Evolutionary conservation across 2,329 filamentous ascomycete genomes (phyloP).

Genomic region (Aspergillus texensis): DNA sequence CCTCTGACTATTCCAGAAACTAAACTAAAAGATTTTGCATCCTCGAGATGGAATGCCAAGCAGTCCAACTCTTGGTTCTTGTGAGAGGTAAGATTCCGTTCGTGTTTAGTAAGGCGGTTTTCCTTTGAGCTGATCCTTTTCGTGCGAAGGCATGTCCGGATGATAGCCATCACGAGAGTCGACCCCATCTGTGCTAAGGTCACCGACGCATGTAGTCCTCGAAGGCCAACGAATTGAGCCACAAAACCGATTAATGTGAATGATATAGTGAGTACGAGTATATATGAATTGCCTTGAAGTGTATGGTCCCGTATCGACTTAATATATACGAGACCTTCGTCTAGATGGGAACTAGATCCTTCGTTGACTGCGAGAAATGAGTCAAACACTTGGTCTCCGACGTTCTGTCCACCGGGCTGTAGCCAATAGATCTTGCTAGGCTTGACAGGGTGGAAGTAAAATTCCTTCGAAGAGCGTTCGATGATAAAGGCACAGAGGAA

Average conservation of each 20-base stretch:
- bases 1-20: slow-evolving; percentile 7
- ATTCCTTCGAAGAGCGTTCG: slow-evolving; percentile 34
- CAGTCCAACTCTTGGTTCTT: slow-evolving; percentile 38
- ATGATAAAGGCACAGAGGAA: slow-evolving; percentile 39
- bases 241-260: slow-evolving; percentile 39
- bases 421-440: slow-evolving; percentile 41
- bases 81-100: slow-evolving; percentile 23
- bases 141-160: slow-evolving; percentile 38
- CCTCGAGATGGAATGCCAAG: slow-evolving; percentile 32
- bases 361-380: slow-evolving; percentile 38
- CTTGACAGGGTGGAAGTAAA: slow-evolving; percentile 25
- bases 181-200: slow-evolving; percentile 39
- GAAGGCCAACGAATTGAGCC: slow-evolving; percentile 42
- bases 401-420: slow-evolving; percentile 40
- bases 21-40: slow-evolving; percentile 27
- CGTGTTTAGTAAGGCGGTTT: slow-evolving; percentile 26
- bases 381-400: slow-evolving; percentile 44
- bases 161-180: slow-evolving; percentile 40
- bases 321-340: slow-evolving; percentile 25
- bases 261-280: slow-evolving; percentile 26
- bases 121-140: slow-evolving; percentile 33
- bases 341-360: slow-evolving; percentile 16
- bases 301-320: slow-evolving; percentile 29
- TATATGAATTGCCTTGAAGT: slow-evolving; percentile 15
- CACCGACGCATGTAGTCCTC: slow-evolving; percentile 41